Percentiles rank a stretch among this genome's conserved stretches.
Conservation (phyloP, 805 yeast genomes). For the Candida easanensis region DNA sequence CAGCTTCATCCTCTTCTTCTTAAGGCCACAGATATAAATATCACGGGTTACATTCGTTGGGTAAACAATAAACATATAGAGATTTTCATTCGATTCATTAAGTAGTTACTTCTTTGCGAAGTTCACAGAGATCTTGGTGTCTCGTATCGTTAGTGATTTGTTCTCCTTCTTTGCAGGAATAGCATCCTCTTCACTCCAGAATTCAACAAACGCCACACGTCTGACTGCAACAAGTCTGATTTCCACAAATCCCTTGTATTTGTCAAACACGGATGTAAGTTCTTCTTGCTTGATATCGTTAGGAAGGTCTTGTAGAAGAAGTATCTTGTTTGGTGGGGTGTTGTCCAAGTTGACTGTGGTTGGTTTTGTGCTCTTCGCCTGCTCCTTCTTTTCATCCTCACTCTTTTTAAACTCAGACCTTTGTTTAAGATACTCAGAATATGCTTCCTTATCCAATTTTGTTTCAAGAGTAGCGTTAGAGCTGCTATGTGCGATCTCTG, state of each 20-base stretch:
- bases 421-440: conserved; percentile 15
- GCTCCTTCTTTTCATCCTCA: conserved; percentile 18
- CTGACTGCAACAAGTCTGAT: conserved; percentile 64
- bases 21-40: too few species aligned
- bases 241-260: conserved; percentile 59
- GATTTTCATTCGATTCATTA: too few species aligned
- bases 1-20: not conserved
- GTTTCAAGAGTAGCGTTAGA: conserved; percentile 23
- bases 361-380: conserved; percentile 13
- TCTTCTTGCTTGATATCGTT: conserved; percentile 36
- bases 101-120: conserved; percentile 23
- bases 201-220: conserved; percentile 80
- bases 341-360: conserved; percentile 20
- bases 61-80: too few species aligned
- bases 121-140: conserved; percentile 7
- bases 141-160: conserved; percentile 20
- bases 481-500: conserved; percentile 26
- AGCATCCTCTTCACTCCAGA: conserved; percentile 53
- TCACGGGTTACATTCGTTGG: too few species aligned
- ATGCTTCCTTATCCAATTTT: conserved; percentile 14
- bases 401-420: conserved; percentile 21
- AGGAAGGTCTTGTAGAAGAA: conserved; percentile 68
- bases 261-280: conserved; percentile 45
- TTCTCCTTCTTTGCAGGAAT: conserved; percentile 34
- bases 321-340: conserved; percentile 64